Percentiles rank a stretch among this genome's conserved stretches.
phyloP scores from a whole-genome alignment of 495 filamentous ascomycete species.

The Podospora appendiculata region DNA sequence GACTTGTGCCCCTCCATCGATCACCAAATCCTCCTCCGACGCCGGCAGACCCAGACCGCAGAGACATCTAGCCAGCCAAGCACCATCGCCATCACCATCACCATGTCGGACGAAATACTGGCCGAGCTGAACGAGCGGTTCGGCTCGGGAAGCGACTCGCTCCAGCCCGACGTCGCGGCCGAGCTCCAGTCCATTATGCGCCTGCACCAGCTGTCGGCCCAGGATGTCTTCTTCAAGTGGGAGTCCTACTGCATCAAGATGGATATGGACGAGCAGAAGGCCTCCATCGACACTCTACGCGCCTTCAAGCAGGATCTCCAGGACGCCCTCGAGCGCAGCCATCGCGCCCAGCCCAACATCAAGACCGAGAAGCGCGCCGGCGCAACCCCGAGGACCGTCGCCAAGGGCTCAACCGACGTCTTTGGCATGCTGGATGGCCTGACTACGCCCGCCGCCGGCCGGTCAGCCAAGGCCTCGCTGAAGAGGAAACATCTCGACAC shows the following conservation, averaged over 20 bases:
- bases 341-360: slow-evolving; percentile 42
- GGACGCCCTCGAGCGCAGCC: slow-evolving; percentile 66
- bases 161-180: slow-evolving; percentile 62
- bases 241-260: slow-evolving; percentile 94
- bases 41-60: not conserved
- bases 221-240: slow-evolving; percentile 97
- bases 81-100: slow-evolving; percentile 2
- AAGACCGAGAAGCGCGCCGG: slow-evolving; percentile 54
- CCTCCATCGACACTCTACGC: slow-evolving; percentile 59
- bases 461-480: slow-evolving; percentile 42
- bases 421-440: slow-evolving; percentile 85
- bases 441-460: slow-evolving; percentile 52
- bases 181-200: slow-evolving; percentile 81
- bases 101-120: slow-evolving; percentile 44
- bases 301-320: slow-evolving; percentile 82
- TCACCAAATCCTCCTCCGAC: not conserved
- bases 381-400: slow-evolving; percentile 57
- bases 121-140: slow-evolving; percentile 66
- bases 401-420: slow-evolving; percentile 53
- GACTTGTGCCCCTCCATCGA: slow-evolving; percentile 1
- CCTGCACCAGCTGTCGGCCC: slow-evolving; percentile 62
- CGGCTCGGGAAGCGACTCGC: slow-evolving; percentile 37
- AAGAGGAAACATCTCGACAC: slow-evolving; percentile 52
- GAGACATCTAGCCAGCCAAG: not conserved
- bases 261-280: slow-evolving; percentile 60